These are phyloP conservation scores for Chernovozyma aurita DNA, from an alignment of 1,139 yeast genomes.

Conservation along the genomic window DNA sequence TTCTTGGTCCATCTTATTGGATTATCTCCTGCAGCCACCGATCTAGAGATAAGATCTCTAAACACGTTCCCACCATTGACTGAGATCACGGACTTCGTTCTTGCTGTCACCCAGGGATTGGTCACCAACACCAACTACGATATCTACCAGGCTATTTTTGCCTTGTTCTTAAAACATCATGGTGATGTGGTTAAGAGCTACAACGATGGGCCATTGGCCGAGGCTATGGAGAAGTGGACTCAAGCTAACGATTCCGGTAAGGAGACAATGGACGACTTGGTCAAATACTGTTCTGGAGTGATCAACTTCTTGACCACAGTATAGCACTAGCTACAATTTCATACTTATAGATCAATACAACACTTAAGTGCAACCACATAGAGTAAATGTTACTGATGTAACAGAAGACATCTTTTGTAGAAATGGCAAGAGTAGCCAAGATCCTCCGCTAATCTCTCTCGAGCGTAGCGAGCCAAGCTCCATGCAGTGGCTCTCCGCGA, in stretches of 20 bases:
- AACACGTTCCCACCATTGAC: conserved; percentile 57
- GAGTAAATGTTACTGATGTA: no score
- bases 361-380: no score
- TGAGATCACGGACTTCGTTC: conserved; percentile 64
- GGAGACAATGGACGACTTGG: conserved; percentile 58
- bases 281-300: conserved; percentile 83
- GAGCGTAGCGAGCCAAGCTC: no score
- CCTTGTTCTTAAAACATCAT: conserved; percentile 70
- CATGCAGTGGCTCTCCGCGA: no score
- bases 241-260: conserved; percentile 37
- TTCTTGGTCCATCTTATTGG: conserved; percentile 55
- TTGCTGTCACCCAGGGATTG: conserved; percentile 61
- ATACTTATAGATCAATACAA: not conserved
- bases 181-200: conserved; percentile 70
- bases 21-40: conserved; percentile 76
- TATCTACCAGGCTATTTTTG: conserved; percentile 71
- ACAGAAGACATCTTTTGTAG: no score
- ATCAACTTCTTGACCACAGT: conserved; percentile 53
- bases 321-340: no score
- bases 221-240: conserved; percentile 50
- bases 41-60: conserved; percentile 81
- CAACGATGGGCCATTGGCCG: conserved; percentile 32
- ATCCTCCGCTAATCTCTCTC: no score
- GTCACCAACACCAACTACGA: conserved; percentile 60
- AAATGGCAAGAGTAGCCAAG: not conserved